Conservation (phyloP, 2,329 filamentous ascomycete species). For the Xylariaceae sp. region DNA sequence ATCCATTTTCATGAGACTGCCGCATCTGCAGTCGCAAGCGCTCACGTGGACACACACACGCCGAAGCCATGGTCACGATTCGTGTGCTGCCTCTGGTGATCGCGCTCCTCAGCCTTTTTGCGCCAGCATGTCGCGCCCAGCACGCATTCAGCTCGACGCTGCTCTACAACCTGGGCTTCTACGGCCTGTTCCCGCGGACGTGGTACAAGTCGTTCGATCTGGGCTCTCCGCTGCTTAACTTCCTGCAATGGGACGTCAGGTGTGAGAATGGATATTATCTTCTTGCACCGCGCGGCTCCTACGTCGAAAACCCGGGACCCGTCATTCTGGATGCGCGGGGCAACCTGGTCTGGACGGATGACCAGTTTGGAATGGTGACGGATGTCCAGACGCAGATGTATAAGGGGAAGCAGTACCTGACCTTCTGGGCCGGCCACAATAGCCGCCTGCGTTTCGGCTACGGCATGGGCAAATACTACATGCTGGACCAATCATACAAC, state of each 20-base stretch:
- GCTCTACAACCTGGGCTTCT: slow-evolving; percentile 12
- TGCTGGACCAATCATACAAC: slow-evolving; percentile 10
- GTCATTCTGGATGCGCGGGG: slow-evolving; percentile 11
- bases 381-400: slow-evolving; percentile 18
- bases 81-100: neutral
- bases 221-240: slow-evolving; percentile 9
- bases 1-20: neutral
- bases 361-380: slow-evolving; percentile 7
- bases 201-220: slow-evolving; percentile 8
- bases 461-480: slow-evolving; percentile 7
- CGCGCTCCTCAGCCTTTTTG: neutral
- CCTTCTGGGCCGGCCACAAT: slow-evolving; percentile 21
- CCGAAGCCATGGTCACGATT: neutral
- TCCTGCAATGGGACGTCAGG: slow-evolving; percentile 7
- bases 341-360: slow-evolving; percentile 11
- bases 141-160: slow-evolving; percentile 3
- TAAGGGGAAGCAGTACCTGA: slow-evolving; percentile 22
- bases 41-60: neutral
- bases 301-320: slow-evolving; percentile 7
- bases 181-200: slow-evolving; percentile 9
- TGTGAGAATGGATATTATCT: slow-evolving; percentile 10
- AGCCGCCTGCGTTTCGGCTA: slow-evolving; percentile 5
- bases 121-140: neutral
- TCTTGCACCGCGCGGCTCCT: slow-evolving; percentile 9
- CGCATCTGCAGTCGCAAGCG: neutral